Base-by-base conservation (phyloP, 2,329 filamentous ascomycete genomes). In the Stachybotrys chlorohalonatus region DNA sequence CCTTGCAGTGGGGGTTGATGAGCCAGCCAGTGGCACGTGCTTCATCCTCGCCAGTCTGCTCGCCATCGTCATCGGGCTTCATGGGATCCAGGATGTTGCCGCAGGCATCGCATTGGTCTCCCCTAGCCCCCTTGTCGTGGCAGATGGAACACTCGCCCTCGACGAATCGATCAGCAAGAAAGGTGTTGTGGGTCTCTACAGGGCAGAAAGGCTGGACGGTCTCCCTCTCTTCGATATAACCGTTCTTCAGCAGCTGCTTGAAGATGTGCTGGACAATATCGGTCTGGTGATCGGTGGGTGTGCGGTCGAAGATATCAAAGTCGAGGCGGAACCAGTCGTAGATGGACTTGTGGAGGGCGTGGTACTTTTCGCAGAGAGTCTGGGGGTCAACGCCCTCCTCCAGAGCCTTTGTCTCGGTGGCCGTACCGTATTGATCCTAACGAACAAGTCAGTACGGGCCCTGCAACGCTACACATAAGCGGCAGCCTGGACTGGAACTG, bases 271-370 rank as follows among this genome's bases (percentile, higher is more conserved):
- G 94, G 9, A 92, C 89, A 63, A 99, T 97, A 61, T 90, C 83
- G 24, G 91, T 96, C 73, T 97, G 94, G 64, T 94, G 83, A 54
- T 82, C 73, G 16, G 93, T 97, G 3, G 92, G 90, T 6, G 94
- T 97, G 56, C 92, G 87, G 58, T 92, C 94, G 68, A 97, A 99
- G 71, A 92, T 86, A 73, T 97, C 93, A 68, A 97, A 97, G 56
- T 82, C 85, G 66, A 97, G 93, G 67, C 91, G 84, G 75, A 99
- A 99, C 90, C 93, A 96, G 70, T 95, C 83, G 72, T 97, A 97
- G 61, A 96, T 87, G 51, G 88, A 89, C 64, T 90, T 85, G 74
- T 96, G 93, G 56, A 95, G 84, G 64, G 84, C 84, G 74, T 95
- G 89, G 77, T 95, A 96, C 75, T 96, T 95, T 72, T 89, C 84